Percentiles rank a stretch among this genome's conserved stretches.
These are phyloP conservation scores for Aspergillus cejpii DNA, from an alignment of 2,329 filamentous ascomycete genomes.

Conservation along the genomic window DNA sequence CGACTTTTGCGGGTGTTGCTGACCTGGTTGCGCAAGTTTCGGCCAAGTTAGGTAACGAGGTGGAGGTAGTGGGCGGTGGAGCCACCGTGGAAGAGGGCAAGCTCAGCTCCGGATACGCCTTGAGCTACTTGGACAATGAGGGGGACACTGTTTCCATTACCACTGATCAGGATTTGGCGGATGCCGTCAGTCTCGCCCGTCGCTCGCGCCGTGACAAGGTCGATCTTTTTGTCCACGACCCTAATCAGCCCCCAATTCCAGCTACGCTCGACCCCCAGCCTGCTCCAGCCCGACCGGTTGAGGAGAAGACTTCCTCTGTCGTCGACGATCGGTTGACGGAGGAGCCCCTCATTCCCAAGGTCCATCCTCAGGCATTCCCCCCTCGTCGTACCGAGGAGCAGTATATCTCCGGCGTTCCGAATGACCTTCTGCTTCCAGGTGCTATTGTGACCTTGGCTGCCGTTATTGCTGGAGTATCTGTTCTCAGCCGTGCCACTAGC, in stretches of 20 bases:
- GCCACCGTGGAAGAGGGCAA: slow-evolving; percentile 73
- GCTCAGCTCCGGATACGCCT: slow-evolving; percentile 73
- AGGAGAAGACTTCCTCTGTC: slow-evolving; percentile 36
- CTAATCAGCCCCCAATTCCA: slow-evolving; percentile 75
- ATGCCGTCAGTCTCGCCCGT: slow-evolving; percentile 79
- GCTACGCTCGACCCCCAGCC: slow-evolving; percentile 56
- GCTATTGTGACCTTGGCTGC: slow-evolving; percentile 93
- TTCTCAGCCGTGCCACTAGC: slow-evolving; percentile 62
- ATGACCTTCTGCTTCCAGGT: slow-evolving; percentile 85
- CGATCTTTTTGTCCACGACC: slow-evolving; percentile 92
- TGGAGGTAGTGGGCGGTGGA: slow-evolving; percentile 73
- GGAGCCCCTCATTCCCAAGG: slow-evolving; percentile 38
- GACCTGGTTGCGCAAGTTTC: slow-evolving; percentile 71
- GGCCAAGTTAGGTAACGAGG: slow-evolving; percentile 76
- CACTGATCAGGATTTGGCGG: slow-evolving; percentile 83
- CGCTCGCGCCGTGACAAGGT: slow-evolving; percentile 80
- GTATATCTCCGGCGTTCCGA: slow-evolving; percentile 83
- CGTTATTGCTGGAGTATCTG: slow-evolving; percentile 89
- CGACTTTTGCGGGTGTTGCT: slow-evolving; percentile 70
- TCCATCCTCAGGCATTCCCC: slow-evolving; percentile 40
- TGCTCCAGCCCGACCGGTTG: slow-evolving; percentile 43
- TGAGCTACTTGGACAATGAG: slow-evolving; percentile 95
- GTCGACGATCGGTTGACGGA: slow-evolving; percentile 51
- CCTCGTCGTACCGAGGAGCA: slow-evolving; percentile 59
- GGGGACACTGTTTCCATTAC: slow-evolving; percentile 96